Conservation (phyloP, 2,329 filamentous ascomycete genomes). For the Ophiostoma novo-ulmi region DNA sequence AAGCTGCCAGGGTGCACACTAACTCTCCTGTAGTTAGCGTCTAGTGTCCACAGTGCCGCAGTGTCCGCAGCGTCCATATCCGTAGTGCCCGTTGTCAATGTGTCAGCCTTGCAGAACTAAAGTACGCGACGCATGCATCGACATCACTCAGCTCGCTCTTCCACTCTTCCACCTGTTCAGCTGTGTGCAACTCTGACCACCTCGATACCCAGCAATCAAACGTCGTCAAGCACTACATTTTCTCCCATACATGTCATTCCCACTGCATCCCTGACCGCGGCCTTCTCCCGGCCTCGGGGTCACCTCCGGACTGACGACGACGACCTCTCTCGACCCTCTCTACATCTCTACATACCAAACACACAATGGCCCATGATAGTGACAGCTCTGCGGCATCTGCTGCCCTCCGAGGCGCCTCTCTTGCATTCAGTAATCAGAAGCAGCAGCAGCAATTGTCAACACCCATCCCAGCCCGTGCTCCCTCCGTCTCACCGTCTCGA, state of each 20-base stretch:
- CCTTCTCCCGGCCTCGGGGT: neutral
- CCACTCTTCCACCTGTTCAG: neutral
- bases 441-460: neutral
- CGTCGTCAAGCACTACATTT: neutral
- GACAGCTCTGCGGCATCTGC: conserved; percentile 32
- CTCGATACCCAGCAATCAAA: neutral
- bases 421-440: conserved; percentile 46
- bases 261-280: conserved; percentile 15
- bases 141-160: neutral
- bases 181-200: too few relatives aligned
- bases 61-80: neutral
- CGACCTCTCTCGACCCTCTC: neutral
- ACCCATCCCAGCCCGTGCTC: conserved; percentile 21
- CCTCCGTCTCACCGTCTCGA: conserved; percentile 23
- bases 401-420: conserved; percentile 48
- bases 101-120: conserved; percentile 11
- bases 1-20: neutral
- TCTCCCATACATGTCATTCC: conserved; percentile 15
- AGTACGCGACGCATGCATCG: neutral
- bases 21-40: neutral
- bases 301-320: neutral
- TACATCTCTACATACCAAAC: neutral
- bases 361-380: conserved; percentile 27
- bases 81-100: neutral
- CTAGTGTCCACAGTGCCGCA: neutral